Conservation (phyloP, 2,329 filamentous ascomycete genomes). For the Alternaria sp. region DNA sequence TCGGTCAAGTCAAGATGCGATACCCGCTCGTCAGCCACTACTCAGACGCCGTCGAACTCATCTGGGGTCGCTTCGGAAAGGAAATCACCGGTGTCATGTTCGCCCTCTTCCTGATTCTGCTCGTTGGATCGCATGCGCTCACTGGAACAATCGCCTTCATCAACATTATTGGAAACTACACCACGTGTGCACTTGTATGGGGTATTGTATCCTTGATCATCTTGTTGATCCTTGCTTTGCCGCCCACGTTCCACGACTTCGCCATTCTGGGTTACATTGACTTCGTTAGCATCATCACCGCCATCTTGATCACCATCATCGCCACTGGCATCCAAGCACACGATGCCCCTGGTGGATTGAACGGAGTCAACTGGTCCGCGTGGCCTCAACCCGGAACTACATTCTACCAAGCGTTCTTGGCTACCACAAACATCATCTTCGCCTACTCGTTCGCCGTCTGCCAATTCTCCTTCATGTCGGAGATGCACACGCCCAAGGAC, state of each 20-base stretch:
- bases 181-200: conserved; percentile 71
- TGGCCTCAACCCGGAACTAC: conserved; percentile 56
- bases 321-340: conserved; percentile 62
- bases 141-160: conserved; percentile 74
- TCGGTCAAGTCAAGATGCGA: conserved; percentile 67
- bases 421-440: conserved; percentile 45
- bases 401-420: conserved; percentile 69
- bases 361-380: conserved; percentile 41
- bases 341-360: conserved; percentile 44
- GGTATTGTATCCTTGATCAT: conserved; percentile 67
- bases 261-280: conserved; percentile 64
- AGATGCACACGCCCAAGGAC: conserved; percentile 69
- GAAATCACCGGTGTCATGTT: conserved; percentile 67
- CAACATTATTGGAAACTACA: conserved; percentile 66
- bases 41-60: conserved; percentile 71
- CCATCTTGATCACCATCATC: conserved; percentile 74
- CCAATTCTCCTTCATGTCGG: conserved; percentile 74
- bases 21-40: conserved; percentile 71
- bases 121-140: conserved; percentile 74
- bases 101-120: conserved; percentile 58
- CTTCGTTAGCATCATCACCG: conserved; percentile 70
- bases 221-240: conserved; percentile 68
- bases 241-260: conserved; percentile 70
- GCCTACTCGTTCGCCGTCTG: conserved; percentile 66
- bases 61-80: conserved; percentile 63